These are phyloP conservation scores for Sisymbrium irio DNA, from an alignment of 345 rosid genomes.

Conservation along the genomic window DNA sequence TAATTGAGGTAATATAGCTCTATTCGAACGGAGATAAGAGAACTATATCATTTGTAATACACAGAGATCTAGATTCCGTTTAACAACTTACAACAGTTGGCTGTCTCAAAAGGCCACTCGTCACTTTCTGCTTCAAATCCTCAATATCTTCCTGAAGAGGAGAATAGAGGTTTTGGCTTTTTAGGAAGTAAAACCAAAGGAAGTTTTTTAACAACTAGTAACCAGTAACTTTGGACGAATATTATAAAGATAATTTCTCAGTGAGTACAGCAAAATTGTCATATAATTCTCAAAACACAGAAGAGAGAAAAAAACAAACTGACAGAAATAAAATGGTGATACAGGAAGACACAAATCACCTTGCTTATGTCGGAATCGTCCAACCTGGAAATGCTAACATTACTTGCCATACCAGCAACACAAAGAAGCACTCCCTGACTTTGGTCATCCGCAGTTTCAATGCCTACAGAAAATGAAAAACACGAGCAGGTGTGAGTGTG, in stretches of 20 bases:
- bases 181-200: not conserved
- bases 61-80: not conserved
- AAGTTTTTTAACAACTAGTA: not conserved
- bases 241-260: not conserved
- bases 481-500: not conserved
- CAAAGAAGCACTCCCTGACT: conserved; percentile 7
- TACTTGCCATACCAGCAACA: conserved; percentile 22
- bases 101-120: conserved; percentile 26
- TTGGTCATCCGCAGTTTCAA: conserved; percentile 4
- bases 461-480: conserved; percentile 1
- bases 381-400: conserved; percentile 24
- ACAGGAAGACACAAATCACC: conserved; percentile 15
- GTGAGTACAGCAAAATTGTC: not conserved
- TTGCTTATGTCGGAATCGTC: conserved; percentile 35
- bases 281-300: not conserved
- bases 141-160: conserved; percentile 28
- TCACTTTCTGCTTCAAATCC: conserved; percentile 27
- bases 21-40: not conserved
- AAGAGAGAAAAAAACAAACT: not conserved
- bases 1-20: not conserved
- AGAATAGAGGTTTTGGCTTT: conserved; percentile 6
- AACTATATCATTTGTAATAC: not conserved
- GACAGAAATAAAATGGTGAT: not conserved
- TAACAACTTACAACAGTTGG: conserved; percentile 33
- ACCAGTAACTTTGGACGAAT: not conserved